Conservation (phyloP, 1,284 basidiomycete genomes). For the Ceratobasidium theobromae region DNA sequence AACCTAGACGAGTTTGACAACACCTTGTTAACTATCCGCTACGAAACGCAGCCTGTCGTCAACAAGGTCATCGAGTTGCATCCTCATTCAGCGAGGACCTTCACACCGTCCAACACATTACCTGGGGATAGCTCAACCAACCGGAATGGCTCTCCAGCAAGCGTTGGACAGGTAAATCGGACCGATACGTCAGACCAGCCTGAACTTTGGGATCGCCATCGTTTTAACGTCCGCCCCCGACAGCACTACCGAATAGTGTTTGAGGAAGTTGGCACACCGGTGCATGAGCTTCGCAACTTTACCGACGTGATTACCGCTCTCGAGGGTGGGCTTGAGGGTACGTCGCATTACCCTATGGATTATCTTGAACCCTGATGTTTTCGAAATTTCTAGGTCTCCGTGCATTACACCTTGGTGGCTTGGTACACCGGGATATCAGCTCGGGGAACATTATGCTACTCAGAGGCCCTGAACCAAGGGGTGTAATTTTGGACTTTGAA, state of each 20-base stretch:
- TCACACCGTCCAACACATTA: too few species aligned
- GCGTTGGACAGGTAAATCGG: background rate
- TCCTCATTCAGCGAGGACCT: too few species aligned
- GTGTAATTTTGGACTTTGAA: slow-evolving; percentile 9
- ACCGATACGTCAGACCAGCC: too few species aligned
- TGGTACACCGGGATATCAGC: slow-evolving; percentile 27
- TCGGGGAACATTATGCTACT: slow-evolving; percentile 20
- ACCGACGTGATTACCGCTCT: background rate
- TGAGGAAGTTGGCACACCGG: slow-evolving; percentile 7
- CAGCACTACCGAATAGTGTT: slow-evolving; percentile 25
- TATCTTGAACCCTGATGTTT: background rate
- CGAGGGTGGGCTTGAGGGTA: background rate
- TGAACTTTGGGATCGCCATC: background rate
- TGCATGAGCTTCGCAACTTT: slow-evolving; percentile 4
- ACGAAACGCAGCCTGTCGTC: background rate
- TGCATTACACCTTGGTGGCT: background rate
- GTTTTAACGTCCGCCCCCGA: background rate
- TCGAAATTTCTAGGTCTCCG: background rate
- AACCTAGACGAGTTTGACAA: background rate
- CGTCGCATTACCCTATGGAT: background rate
- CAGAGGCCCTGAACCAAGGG: background rate
- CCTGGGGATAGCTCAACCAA: too few species aligned
- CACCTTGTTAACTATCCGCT: background rate
- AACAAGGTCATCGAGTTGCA: background rate
- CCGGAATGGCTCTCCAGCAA: background rate